Evolutionary conservation across 129 eudicot species (phyloP), one percentile per base, ranked within the genome.

Genomic region (Escallonia herrerae): DNA sequence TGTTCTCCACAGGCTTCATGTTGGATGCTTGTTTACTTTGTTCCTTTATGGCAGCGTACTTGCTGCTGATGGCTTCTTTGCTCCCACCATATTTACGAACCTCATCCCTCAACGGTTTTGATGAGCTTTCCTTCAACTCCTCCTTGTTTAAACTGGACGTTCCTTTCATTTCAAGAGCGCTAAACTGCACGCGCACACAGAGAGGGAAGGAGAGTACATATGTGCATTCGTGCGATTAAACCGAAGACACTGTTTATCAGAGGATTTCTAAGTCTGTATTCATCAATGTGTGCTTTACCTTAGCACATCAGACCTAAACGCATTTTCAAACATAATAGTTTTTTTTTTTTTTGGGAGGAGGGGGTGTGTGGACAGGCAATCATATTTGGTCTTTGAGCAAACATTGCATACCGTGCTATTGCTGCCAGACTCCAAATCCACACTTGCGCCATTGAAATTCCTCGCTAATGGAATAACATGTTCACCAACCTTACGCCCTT

Each of bases 401-500:
- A 47, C 59, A 53, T 38, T 15, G 65, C 85, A 52, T 84, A 87
- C 94, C 11, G 56, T 74, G 58, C 42, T 74, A 64, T 45, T 64
- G 65, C 63, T 57, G 44, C 80, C 89, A 7, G 86, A 70, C 72
- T 91, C 97, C 22, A 81, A 55, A 74, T 91, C 91, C 64, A 73
- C 8, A 76, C 46, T 62, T 63, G 59, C 40, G 58, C 72, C 84
- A 40, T 73, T 83, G 61, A 87, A 87, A 68, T 79, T 85, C 72
- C 86, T 85, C 8, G 91, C 86, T 82, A 93, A 65, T 8, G 95
- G 91, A 71, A 85, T 72, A 65, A 75, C 91, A 75, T 79, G 84
- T 65, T 88, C 98, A n/a, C 98, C 98, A 66, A 93, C 78, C 63
- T 69, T 83, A 60, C 82, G 95, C 52, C 98, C 98, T 87, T 93